Conservation (phyloP, 192 early-diverging fungal species). For the Obelidium mucronatum region DNA sequence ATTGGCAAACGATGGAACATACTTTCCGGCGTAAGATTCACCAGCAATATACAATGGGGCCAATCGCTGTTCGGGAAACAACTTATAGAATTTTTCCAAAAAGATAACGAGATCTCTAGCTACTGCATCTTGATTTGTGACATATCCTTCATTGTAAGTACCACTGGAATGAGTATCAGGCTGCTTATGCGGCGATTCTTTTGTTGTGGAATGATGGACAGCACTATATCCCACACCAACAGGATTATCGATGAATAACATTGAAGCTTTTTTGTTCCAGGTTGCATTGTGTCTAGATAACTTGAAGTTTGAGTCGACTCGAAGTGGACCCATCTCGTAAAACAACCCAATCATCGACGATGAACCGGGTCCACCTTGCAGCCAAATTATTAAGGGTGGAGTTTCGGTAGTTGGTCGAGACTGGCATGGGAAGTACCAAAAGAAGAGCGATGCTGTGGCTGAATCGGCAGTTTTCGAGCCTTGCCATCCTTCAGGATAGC, state of each 20-base stretch:
- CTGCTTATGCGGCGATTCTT: not conserved
- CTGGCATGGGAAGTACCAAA: conserved; percentile 84
- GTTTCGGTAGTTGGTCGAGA: conserved; percentile 41
- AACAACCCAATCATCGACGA: conserved; percentile 81
- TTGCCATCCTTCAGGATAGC: conserved; percentile 31
- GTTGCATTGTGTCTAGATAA: conserved; percentile 57
- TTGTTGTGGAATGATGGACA: conserved; percentile 7
- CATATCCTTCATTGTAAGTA: conserved; percentile 63
- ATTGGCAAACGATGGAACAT: conserved; percentile 71
- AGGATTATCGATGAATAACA: conserved; percentile 85
- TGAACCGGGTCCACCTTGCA: conserved; percentile 86
- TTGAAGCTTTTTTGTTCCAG: conserved; percentile 76
- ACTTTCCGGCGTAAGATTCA: conserved; percentile 65
- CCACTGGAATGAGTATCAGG: not conserved
- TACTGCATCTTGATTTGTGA: conserved; percentile 72
- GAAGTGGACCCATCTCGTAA: conserved; percentile 78
- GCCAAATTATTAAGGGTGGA: conserved; percentile 78
- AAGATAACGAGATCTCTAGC: conserved; percentile 73
- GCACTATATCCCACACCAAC: conserved; percentile 74
- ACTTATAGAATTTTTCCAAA: conserved; percentile 73
- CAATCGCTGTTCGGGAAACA: conserved; percentile 67
- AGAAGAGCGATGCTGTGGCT: conserved; percentile 48
- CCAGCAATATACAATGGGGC: conserved; percentile 74
- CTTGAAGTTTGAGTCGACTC: conserved; percentile 56
- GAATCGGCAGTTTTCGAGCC: not conserved